phyloP scores from a whole-genome alignment of 2,329 filamentous ascomycete species.

The Penicillium palitans region DNA sequence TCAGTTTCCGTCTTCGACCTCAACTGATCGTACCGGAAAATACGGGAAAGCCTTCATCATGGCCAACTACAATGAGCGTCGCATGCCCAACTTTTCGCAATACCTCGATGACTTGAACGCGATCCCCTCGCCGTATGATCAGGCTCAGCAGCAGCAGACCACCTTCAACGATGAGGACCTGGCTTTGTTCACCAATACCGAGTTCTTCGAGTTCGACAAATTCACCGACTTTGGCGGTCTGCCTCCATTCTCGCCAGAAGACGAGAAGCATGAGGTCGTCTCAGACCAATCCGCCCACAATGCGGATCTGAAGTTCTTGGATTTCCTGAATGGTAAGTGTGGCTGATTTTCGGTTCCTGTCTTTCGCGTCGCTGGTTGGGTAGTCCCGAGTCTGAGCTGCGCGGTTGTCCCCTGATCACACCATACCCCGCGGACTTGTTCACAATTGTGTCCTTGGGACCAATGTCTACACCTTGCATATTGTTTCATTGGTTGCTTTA shows the following conservation, averaged over 20 bases:
- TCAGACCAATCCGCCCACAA: constrained; percentile 26
- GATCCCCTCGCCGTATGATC: constrained; percentile 63
- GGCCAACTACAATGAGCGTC: constrained; percentile 73
- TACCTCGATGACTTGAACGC: constrained; percentile 85
- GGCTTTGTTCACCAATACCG: constrained; percentile 76
- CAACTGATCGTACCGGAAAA: not conserved
- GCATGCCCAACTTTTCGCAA: constrained; percentile 83
- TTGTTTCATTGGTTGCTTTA: constrained; percentile 8
- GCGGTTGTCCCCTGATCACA: constrained; percentile 16
- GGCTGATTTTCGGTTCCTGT: constrained; percentile 7
- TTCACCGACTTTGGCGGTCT: constrained; percentile 35
- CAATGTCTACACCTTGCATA: constrained; percentile 11
- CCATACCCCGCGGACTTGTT: constrained; percentile 4
- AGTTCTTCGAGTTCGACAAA: constrained; percentile 76
- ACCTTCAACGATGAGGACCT: constrained; percentile 69
- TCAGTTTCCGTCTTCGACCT: constrained; percentile 1
- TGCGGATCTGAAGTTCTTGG: constrained; percentile 42
- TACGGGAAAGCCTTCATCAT: constrained; percentile 47
- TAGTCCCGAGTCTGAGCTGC: constrained; percentile 9
- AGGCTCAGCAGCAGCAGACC: constrained; percentile 58
- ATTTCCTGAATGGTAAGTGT: constrained; percentile 45
- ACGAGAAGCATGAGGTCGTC: constrained; percentile 28
- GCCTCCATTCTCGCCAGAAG: constrained; percentile 36
- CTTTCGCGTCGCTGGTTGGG: constrained; percentile 18
- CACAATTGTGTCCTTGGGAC: constrained; percentile 5